These are phyloP conservation scores for Thermothielavioides terrestris DNA, from an alignment of 495 filamentous ascomycete genomes.

Conservation along the genomic window DNA sequence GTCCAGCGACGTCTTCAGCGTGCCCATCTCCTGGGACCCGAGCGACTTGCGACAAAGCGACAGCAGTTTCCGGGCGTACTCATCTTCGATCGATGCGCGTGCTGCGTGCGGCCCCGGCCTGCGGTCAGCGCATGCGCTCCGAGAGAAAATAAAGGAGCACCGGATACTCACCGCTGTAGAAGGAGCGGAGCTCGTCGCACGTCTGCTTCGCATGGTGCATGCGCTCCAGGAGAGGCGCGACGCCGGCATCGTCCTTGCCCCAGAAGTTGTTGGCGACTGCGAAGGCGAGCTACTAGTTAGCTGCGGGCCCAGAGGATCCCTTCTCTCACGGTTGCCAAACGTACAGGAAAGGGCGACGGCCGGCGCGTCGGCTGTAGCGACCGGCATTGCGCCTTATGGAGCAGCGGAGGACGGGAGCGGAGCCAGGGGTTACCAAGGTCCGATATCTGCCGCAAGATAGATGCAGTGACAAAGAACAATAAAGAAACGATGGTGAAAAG, in stretches of 20 bases:
- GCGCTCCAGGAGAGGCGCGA: conserved; percentile 84
- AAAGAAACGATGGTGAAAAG: no score
- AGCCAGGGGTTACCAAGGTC: conserved; percentile 7
- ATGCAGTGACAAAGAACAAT: background rate
- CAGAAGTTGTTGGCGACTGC: conserved; percentile 98
- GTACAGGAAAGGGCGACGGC: conserved; percentile 42
- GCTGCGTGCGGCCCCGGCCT: conserved; percentile 51
- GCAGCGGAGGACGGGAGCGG: conserved; percentile 1
- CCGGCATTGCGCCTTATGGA: conserved; percentile 24
- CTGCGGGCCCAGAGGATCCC: no score
- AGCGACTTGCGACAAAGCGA: conserved; percentile 81
- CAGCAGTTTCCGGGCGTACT: conserved; percentile 88
- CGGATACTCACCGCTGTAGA: conserved; percentile 64
- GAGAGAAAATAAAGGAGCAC: background rate
- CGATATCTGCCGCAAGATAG: background rate
- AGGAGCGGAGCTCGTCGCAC: conserved; percentile 85
- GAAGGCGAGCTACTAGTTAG: no score
- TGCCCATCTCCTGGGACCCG: conserved; percentile 81
- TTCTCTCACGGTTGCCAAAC: no score
- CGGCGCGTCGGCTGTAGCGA: conserved; percentile 29
- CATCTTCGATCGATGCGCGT: conserved; percentile 89
- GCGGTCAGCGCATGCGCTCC: background rate
- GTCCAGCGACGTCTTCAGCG: conserved; percentile 75
- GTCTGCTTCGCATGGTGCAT: conserved; percentile 95
- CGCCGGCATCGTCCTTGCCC: conserved; percentile 98